A percentile compares a stretch with the other conserved stretches of the same genome.
Conservation (phyloP, 2,329 filamentous ascomycete genomes). For the Fusarium poae region DNA sequence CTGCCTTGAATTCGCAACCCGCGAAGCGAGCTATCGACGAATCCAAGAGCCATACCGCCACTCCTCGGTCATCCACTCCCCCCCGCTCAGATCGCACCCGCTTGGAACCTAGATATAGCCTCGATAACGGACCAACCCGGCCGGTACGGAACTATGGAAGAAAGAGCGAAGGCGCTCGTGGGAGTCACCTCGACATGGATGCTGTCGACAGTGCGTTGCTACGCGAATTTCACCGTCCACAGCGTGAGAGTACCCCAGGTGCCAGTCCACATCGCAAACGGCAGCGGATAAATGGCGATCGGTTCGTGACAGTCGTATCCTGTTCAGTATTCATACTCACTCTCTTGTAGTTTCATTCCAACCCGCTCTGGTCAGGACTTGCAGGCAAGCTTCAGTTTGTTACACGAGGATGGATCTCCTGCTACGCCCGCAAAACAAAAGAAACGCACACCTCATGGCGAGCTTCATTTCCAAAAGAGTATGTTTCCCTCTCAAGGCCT, state of each 20-base stretch:
- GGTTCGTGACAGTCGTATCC: slow-evolving; percentile 58
- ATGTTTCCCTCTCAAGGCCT: slow-evolving; percentile 51
- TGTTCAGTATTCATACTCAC: slow-evolving; percentile 41
- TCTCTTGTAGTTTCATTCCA: slow-evolving; percentile 83
- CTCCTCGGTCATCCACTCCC: slow-evolving; percentile 59
- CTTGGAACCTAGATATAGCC: slow-evolving; percentile 58
- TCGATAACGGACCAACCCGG: slow-evolving; percentile 53
- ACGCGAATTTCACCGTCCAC: slow-evolving; percentile 64
- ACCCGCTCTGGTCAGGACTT: slow-evolving; percentile 93
- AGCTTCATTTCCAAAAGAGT: slow-evolving; percentile 96
- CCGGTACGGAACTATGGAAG: slow-evolving; percentile 54
- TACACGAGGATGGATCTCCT: slow-evolving; percentile 93
- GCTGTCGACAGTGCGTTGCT: slow-evolving; percentile 65
- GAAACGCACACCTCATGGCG: slow-evolving; percentile 87
- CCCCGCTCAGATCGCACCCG: slow-evolving; percentile 60
- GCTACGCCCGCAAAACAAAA: slow-evolving; percentile 89
- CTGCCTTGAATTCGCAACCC: slow-evolving; percentile 51
- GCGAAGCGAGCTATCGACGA: slow-evolving; percentile 54
- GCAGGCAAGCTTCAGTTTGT: slow-evolving; percentile 89
- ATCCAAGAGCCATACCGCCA: slow-evolving; percentile 50
- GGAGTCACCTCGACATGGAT: slow-evolving; percentile 62
- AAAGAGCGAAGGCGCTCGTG: slow-evolving; percentile 54
- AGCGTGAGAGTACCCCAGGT: slow-evolving; percentile 65
- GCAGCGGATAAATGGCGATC: slow-evolving; percentile 71
- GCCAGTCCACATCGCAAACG: slow-evolving; percentile 70